These are phyloP conservation scores for Postia placenta DNA, from an alignment of 768 basidiomycete genomes.

Conservation along the genomic window DNA sequence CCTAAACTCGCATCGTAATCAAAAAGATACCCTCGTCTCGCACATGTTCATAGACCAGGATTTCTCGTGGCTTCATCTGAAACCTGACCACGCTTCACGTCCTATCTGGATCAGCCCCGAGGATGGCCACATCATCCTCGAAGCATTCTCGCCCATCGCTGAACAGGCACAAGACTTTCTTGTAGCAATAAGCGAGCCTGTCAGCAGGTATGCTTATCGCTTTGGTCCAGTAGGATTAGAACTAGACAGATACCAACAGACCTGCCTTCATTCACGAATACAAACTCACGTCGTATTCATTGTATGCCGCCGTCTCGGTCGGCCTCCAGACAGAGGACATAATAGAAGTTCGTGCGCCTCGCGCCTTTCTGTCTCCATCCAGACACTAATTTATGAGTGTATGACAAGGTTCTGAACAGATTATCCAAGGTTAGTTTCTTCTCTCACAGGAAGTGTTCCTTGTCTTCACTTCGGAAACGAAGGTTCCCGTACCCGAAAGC, in stretches of 20 bases:
- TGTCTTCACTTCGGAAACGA: conserved; percentile 11
- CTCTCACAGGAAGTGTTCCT: too few species aligned
- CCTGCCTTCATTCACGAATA: conserved; percentile 99
- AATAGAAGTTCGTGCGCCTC: conserved; percentile 71
- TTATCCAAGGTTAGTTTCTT: conserved; percentile 67
- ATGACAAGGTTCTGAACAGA: conserved; percentile 64
- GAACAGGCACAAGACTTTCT: conserved; percentile 98
- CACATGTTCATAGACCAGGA: conserved; percentile 83
- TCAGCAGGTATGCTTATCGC: conserved; percentile 75
- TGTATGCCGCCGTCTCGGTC: conserved; percentile 98
- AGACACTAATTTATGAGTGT: conserved; percentile 27
- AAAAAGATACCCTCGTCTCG: conserved; percentile 72
- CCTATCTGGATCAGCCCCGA: conserved; percentile 96
- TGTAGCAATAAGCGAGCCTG: conserved; percentile 96
- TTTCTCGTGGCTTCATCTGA: conserved; percentile 82
- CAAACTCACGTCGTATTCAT: conserved; percentile 94
- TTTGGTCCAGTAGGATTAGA: conserved; percentile 24
- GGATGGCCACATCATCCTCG: conserved; percentile 90
- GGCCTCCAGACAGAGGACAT: conserved; percentile 97
- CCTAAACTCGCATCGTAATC: conserved; percentile 59
- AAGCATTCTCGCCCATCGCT: conserved; percentile 96
- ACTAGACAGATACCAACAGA: conserved; percentile 36
- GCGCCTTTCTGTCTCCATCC: conserved; percentile 15
- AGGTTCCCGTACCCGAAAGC: conserved; percentile 89
- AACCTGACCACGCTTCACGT: conserved; percentile 85